A percentile compares a stretch with the other conserved stretches of the same genome.
Evolutionary conservation across 2,329 filamentous ascomycete species (phyloP).

Genomic region (Periconia sp.): DNA sequence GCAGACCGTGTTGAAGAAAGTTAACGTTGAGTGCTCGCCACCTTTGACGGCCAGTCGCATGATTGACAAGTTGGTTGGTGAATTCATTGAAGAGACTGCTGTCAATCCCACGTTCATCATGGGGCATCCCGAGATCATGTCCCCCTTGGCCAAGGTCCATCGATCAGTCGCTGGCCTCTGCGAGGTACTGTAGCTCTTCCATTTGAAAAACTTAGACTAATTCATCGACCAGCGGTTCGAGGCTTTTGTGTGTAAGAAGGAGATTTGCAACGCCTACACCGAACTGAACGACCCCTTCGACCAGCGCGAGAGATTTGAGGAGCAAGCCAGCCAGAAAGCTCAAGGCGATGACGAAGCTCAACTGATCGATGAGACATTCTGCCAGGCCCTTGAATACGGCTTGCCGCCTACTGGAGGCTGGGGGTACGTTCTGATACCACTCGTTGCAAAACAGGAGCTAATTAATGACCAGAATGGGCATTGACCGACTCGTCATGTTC

Average conservation of each 20-base stretch:
- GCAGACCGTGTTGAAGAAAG: conserved; percentile 76
- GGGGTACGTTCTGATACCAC: conserved; percentile 71
- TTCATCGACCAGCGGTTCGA: conserved; percentile 99
- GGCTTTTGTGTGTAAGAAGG: conserved; percentile 95
- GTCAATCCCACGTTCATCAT: conserved; percentile 92
- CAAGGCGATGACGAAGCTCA: conserved; percentile 98
- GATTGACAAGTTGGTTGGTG: conserved; percentile 88
- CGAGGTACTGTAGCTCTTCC: too few species aligned
- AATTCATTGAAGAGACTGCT: conserved; percentile 94
- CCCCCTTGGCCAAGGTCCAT: conserved; percentile 94
- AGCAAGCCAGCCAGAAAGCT: conserved; percentile 89
- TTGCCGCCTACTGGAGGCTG: conserved; percentile 91
- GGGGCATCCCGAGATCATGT: conserved; percentile 85
- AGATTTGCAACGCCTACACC: conserved; percentile 95
- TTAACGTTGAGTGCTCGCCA: conserved; percentile 85
- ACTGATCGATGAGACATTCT: conserved; percentile 85
- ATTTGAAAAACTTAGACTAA: too few species aligned
- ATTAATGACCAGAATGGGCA: conserved; percentile 64
- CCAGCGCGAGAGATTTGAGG: conserved; percentile 78
- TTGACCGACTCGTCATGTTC: conserved; percentile 84
- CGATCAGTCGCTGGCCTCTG: conserved; percentile 64
- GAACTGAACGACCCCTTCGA: conserved; percentile 98
- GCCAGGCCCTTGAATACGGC: conserved; percentile 85
- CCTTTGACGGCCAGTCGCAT: conserved; percentile 94
- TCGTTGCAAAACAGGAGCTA: neutral